These are phyloP conservation scores for Beauveria australis DNA, from an alignment of 2,329 filamentous ascomycete genomes.

Conservation along the genomic window DNA sequence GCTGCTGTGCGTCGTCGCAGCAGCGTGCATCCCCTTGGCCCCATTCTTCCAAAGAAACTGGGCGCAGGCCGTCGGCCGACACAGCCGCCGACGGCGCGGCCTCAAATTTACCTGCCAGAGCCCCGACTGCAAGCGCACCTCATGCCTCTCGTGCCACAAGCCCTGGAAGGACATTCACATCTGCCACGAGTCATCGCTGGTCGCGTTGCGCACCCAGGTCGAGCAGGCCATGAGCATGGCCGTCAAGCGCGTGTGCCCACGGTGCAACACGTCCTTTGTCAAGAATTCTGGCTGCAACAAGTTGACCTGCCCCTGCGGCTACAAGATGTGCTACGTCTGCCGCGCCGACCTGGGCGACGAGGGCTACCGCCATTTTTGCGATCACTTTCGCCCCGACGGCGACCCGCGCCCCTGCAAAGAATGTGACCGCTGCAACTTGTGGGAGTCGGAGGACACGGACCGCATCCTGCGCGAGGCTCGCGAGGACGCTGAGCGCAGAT, in stretches of 20 bases:
- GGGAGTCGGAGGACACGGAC: constrained; percentile 68
- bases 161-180: constrained; percentile 82
- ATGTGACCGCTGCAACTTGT: constrained; percentile 74
- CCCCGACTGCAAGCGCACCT: constrained; percentile 57
- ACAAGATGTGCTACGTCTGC: constrained; percentile 97
- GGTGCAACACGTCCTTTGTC: constrained; percentile 85
- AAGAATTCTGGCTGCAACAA: constrained; percentile 96
- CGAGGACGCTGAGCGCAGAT: constrained; percentile 62
- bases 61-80: constrained; percentile 52
- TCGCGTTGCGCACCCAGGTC: constrained; percentile 78
- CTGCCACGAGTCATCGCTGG: constrained; percentile 76
- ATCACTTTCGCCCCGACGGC: constrained; percentile 81
- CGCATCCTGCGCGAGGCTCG: constrained; percentile 59
- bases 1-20: constrained; percentile 35
- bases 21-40: constrained; percentile 34
- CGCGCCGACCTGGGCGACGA: constrained; percentile 65
- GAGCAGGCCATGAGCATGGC: constrained; percentile 91
- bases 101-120: constrained; percentile 71
- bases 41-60: constrained; percentile 39
- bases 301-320: constrained; percentile 88
- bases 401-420: constrained; percentile 64
- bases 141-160: constrained; percentile 76
- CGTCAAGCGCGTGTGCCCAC: constrained; percentile 88
- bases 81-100: constrained; percentile 62
- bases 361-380: constrained; percentile 91